phyloP scores from a whole-genome alignment of 106 monocot species.

The Dendrobium officinale region DNA sequence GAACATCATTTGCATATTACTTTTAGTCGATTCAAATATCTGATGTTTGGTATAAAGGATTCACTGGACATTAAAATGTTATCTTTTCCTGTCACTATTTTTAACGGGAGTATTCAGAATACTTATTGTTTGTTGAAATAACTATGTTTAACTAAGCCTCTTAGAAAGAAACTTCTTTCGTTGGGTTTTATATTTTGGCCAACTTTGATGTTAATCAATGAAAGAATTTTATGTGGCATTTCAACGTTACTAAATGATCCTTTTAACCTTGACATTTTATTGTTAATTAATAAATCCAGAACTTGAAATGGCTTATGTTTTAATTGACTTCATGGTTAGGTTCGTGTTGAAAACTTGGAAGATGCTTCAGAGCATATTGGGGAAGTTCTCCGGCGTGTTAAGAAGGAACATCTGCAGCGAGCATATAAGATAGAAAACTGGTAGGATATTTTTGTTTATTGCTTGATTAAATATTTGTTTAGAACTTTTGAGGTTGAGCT shows the following conservation, averaged over 20 bases:
- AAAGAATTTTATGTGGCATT: background rate
- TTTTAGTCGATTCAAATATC: background rate
- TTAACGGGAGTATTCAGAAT: background rate
- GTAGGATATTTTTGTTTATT: slow-evolving; percentile 26
- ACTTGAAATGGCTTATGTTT: background rate
- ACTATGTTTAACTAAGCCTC: no score
- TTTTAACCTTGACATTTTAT: background rate
- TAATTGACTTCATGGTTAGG: slow-evolving; percentile 24
- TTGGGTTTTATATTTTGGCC: background rate
- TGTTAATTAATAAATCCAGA: background rate
- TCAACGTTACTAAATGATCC: background rate
- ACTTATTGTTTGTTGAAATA: no score
- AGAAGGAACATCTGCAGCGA: slow-evolving; percentile 80
- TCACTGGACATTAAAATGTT: background rate
- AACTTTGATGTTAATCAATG: background rate
- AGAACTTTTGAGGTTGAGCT: no score
- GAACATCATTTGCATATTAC: background rate
- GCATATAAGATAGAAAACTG: slow-evolving; percentile 88
- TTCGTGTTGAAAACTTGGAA: slow-evolving; percentile 85
- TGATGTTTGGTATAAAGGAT: background rate
- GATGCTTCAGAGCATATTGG: slow-evolving; percentile 93
- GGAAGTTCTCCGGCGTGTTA: slow-evolving; percentile 84
- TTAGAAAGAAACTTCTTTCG: background rate
- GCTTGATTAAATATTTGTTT: background rate
- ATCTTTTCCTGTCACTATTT: background rate